A percentile compares a stretch with the other conserved stretches of the same genome.
Evolutionary conservation across 495 filamentous ascomycete species (phyloP).

Genomic region (Clavariopsis aquatica): DNA sequence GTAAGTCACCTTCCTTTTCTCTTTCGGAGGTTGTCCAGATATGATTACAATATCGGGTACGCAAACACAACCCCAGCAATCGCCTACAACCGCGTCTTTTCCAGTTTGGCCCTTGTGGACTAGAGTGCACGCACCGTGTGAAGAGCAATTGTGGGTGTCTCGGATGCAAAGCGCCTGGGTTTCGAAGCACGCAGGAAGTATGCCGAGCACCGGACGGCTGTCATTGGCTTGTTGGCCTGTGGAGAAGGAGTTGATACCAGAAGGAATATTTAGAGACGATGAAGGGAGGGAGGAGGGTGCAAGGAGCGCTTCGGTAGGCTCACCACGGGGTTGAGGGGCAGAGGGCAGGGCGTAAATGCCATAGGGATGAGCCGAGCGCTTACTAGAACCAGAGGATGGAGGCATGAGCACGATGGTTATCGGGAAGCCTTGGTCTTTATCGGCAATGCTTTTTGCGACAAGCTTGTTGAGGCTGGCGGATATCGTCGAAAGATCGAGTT

Average conservation of each 20-base stretch:
- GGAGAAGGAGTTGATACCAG: constrained; percentile 14
- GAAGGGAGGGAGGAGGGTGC: constrained; percentile 20
- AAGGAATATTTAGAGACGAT: background rate
- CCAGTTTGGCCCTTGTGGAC: constrained; percentile 18
- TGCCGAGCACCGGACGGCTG: constrained; percentile 26
- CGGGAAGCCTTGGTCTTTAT: constrained; percentile 16
- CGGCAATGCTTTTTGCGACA: background rate
- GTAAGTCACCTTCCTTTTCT: constrained; percentile 53
- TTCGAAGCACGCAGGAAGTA: constrained; percentile 35
- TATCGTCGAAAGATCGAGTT: constrained; percentile 1
- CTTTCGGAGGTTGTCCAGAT: constrained; percentile 48
- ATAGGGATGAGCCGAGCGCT: constrained; percentile 34
- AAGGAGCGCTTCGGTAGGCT: constrained; percentile 38
- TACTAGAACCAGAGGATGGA: constrained; percentile 25
- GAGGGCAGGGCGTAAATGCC: constrained; percentile 36
- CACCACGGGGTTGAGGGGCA: constrained; percentile 15
- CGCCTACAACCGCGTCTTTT: constrained; percentile 37
- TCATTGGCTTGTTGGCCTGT: constrained; percentile 3
- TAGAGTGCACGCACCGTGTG: constrained; percentile 32
- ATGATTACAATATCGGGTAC: constrained; percentile 50
- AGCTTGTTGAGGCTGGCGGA: background rate
- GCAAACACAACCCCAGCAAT: constrained; percentile 80
- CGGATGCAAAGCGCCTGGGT: constrained; percentile 18
- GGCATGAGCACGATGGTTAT: constrained; percentile 40
- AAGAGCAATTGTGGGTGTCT: constrained; percentile 30